Evolutionary conservation across 2,329 filamentous ascomycete genomes (phyloP), one percentile per base, ranked within the genome.

Genomic region (Alternaria sp.): DNA sequence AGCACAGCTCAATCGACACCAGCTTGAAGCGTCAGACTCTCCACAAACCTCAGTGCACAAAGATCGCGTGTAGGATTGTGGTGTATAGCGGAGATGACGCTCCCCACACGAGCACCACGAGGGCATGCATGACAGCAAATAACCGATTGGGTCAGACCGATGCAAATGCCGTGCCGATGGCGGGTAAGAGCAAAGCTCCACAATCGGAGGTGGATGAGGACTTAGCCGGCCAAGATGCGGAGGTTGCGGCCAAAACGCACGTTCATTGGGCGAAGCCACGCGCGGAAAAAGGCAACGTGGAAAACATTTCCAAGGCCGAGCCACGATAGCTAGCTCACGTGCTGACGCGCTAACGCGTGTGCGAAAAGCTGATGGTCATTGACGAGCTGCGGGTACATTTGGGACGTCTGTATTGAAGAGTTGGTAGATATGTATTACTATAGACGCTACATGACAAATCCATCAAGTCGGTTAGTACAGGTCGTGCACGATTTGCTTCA

Each of bases 401-500:
- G 19, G 11, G 2, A 21, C 3, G 19, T 11, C 21, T n/a, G 23
- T 9, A n/a, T n/a, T 12, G 36, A 23, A 11, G 19, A 36, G 21
- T 36, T 12, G 9, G 15, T n/a, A 25, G 13, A 10, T 23, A 7
- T 36, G 12, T 32, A 7, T 36, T 36, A 21, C 17, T 51, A 51
- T 21, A 6, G 7, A 23, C 12, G 19, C 49, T 52, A 40, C 15
- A 6, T 40, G 23, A 12, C 13, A 32, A 19, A 6, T 5, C 1
- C 8, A 23, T 1, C 19, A 1, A 9, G 36, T 32, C 10, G 25
- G 13, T 71, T 51, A 79, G 54, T 79, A 79, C 13, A 79, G 59
- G 28, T 68, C 63, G 54, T 72, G 74, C 10, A 79, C 73, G 49
- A 79, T 79, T 43, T 70, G 57, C 63, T 77, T 78, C 54, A 79